A percentile compares a stretch with the other conserved stretches of the same genome.
Evolutionary conservation across 331 rosid species (phyloP).

Genomic region (Malus hybrid): DNA sequence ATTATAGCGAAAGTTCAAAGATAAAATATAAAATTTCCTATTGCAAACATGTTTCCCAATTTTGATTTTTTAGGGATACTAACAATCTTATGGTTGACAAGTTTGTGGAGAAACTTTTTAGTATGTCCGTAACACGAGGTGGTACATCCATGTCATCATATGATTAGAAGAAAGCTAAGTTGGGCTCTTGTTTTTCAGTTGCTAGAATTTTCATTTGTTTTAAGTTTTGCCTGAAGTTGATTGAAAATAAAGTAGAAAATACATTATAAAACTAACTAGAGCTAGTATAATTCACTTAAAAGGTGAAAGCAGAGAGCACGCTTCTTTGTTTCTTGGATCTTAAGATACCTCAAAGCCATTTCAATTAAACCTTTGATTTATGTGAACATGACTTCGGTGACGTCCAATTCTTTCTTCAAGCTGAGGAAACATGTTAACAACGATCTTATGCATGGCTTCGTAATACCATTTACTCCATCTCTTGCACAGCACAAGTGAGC

Average conservation of each 20-base stretch:
- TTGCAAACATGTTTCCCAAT: no score
- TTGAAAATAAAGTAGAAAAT: not conserved
- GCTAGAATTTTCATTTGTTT: no score
- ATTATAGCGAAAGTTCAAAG: no score
- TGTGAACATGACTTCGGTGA: not conserved
- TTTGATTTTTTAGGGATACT: no score
- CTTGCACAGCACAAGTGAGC: not conserved
- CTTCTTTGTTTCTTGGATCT: not conserved
- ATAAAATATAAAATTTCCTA: no score
- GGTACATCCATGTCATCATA: no score
- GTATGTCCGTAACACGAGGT: no score
- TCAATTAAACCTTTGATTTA: not conserved
- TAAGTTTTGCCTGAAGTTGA: no score
- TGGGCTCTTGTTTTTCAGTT: no score
- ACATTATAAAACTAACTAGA: not conserved
- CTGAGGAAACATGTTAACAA: not conserved
- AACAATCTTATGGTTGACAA: no score
- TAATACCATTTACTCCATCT: not conserved
- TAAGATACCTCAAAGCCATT: not conserved
- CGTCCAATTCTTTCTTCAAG: not conserved
- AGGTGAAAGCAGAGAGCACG: not conserved
- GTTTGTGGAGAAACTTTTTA: no score
- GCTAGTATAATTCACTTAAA: not conserved
- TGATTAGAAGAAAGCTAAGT: accelerated
- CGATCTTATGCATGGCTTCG: not conserved